Evolutionary conservation across 2,329 filamentous ascomycete species (phyloP).

Genomic region (Botrytis pseudocinerea): DNA sequence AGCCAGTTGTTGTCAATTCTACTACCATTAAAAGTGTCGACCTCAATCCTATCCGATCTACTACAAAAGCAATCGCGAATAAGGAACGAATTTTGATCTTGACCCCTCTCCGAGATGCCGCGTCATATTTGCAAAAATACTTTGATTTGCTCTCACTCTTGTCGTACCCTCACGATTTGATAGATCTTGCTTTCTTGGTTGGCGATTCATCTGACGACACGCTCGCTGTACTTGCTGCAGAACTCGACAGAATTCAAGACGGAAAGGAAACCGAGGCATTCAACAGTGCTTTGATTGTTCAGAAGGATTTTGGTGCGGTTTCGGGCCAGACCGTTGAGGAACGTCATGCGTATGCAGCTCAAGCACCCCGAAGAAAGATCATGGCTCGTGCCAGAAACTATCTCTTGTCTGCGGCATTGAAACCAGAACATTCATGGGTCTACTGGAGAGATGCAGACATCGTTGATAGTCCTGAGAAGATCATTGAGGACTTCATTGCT

Average conservation of each 20-base stretch:
- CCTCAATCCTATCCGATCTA: slow-evolving; percentile 82
- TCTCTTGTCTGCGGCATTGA: slow-evolving; percentile 77
- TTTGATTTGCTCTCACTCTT: slow-evolving; percentile 90
- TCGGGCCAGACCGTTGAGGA: slow-evolving; percentile 74
- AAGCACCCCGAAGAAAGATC: slow-evolving; percentile 84
- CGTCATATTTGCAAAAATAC: slow-evolving; percentile 79
- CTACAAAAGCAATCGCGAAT: slow-evolving; percentile 73
- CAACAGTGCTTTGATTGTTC: slow-evolving; percentile 77
- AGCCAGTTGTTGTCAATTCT: slow-evolving; percentile 80
- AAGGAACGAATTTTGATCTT: slow-evolving; percentile 87
- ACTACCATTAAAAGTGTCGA: slow-evolving; percentile 76
- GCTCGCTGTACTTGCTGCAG: slow-evolving; percentile 77
- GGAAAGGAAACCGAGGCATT: slow-evolving; percentile 73
- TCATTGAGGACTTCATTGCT: slow-evolving; percentile 92
- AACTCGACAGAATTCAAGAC: slow-evolving; percentile 85
- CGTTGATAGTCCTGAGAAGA: slow-evolving; percentile 79
- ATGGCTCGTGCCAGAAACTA: slow-evolving; percentile 94
- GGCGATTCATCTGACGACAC: slow-evolving; percentile 92
- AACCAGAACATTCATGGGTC: slow-evolving; percentile 95
- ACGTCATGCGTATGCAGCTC: slow-evolving; percentile 81
- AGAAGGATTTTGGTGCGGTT: slow-evolving; percentile 78
- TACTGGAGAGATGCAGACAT: slow-evolving; percentile 99
- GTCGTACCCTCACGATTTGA: slow-evolving; percentile 91
- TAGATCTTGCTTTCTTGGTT: slow-evolving; percentile 92
- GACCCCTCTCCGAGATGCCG: slow-evolving; percentile 89